Percentiles rank a stretch among this genome's conserved stretches.
These are phyloP conservation scores for Coriaria nepalensis DNA, from an alignment of 306 rosid genomes.

Conservation along the genomic window DNA sequence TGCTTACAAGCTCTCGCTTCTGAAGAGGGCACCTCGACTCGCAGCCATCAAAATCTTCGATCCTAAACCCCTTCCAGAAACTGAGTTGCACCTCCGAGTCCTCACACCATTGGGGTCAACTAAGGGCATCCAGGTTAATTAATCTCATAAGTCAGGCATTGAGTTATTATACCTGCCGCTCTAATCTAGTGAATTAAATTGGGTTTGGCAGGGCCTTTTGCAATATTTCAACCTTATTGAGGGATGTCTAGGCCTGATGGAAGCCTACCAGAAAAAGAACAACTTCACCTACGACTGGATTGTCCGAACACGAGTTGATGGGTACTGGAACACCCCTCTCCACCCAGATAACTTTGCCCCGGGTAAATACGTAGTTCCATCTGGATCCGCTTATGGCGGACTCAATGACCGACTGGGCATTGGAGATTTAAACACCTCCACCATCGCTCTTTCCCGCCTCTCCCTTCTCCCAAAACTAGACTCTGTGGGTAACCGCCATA, in stretches of 20 bases:
- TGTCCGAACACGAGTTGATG: constrained; percentile 82
- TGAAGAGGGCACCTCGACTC: constrained; percentile 44
- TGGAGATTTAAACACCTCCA: constrained; percentile 59
- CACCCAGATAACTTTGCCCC: constrained; percentile 35
- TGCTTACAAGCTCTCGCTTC: constrained; percentile 53
- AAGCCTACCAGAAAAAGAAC: constrained; percentile 28
- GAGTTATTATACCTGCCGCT: background rate
- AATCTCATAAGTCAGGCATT: background rate
- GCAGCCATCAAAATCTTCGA: constrained; percentile 49
- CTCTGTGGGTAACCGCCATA: constrained; percentile 27
- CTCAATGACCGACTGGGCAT: constrained; percentile 76
- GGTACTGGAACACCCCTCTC: constrained; percentile 73
- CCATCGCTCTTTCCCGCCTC: constrained; percentile 57
- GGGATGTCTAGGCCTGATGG: constrained; percentile 60
- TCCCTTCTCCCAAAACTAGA: constrained; percentile 53
- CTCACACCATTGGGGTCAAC: constrained; percentile 64
- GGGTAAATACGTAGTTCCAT: constrained; percentile 52
- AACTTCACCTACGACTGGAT: constrained; percentile 74
- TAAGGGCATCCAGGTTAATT: constrained; percentile 67
- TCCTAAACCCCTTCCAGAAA: constrained; percentile 43
- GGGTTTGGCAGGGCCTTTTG: constrained; percentile 51
- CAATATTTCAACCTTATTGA: constrained; percentile 75
- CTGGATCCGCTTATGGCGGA: constrained; percentile 68
- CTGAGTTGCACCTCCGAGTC: constrained; percentile 46
- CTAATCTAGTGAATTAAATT: background rate